These are phyloP conservation scores for Notholithocarpus densiflorus DNA, from an alignment of 306 rosid genomes.

Conservation along the genomic window DNA sequence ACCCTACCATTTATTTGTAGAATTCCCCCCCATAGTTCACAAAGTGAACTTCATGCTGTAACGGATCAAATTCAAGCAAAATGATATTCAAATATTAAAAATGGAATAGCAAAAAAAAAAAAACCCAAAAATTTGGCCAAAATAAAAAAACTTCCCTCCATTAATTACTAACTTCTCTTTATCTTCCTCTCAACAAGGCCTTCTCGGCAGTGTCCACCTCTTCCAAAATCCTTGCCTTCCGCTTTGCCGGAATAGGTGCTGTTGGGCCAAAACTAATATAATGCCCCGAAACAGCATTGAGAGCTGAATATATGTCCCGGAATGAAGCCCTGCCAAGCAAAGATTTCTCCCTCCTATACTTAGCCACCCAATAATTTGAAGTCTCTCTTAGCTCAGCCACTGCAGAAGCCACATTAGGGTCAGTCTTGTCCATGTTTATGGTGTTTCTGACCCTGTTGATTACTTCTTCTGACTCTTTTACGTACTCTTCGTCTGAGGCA, in stretches of 20 bases:
- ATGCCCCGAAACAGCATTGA: constrained; percentile 90
- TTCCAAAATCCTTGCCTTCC: constrained; percentile 78
- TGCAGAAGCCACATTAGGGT: constrained; percentile 68
- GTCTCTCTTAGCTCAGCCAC: constrained; percentile 78
- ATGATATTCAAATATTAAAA: not conserved
- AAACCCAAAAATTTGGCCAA: not conserved
- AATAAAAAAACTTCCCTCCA: not conserved
- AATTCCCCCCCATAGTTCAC: not conserved
- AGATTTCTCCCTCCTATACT: constrained; percentile 78
- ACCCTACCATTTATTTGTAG: not conserved
- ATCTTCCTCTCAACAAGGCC: constrained; percentile 81
- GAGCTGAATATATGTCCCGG: constrained; percentile 84
- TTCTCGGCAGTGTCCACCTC: constrained; percentile 87
- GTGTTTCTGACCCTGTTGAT: constrained; percentile 69
- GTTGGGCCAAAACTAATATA: constrained; percentile 94
- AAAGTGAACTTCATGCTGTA: not conserved
- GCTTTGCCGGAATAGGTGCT: constrained; percentile 85
- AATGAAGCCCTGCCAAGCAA: constrained; percentile 78
- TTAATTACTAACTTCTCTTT: not conserved
- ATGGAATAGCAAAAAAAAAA: not conserved
- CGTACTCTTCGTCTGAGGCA: constrained; percentile 70
- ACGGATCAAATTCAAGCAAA: not conserved
- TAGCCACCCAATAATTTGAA: constrained; percentile 92
- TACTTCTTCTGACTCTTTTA: constrained; percentile 73
- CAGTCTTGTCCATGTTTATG: constrained; percentile 65